phyloP scores from a whole-genome alignment of 495 filamentous ascomycete species.

The Peziza echinospora region DNA sequence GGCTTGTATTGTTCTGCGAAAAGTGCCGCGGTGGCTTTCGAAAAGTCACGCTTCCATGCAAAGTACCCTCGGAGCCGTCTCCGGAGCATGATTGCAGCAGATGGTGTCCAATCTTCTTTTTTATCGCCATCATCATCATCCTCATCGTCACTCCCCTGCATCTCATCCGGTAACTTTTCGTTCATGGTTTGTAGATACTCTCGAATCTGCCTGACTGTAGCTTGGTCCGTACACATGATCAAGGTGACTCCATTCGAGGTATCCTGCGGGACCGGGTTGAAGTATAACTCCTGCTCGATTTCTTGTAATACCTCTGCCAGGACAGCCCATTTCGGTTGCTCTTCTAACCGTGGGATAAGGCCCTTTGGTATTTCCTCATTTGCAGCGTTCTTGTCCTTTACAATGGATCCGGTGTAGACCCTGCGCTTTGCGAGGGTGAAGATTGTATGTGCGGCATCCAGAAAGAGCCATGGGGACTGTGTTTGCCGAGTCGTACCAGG shows the following conservation, averaged over 20 bases:
- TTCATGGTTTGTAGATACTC: constrained; percentile 87
- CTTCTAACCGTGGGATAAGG: constrained; percentile 76
- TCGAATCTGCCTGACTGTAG: constrained; percentile 69
- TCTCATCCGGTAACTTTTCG: constrained; percentile 32
- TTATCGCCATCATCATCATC: constrained; percentile 24
- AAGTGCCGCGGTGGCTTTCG: constrained; percentile 53
- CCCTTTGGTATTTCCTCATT: constrained; percentile 35
- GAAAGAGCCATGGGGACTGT: constrained; percentile 88
- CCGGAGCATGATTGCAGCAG: constrained; percentile 73
- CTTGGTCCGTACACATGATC: constrained; percentile 84
- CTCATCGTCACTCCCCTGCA: not conserved
- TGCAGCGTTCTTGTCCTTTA: constrained; percentile 22
- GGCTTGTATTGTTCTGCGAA: constrained; percentile 64
- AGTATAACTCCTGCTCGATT: constrained; percentile 77
- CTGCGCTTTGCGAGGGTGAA: constrained; percentile 77
- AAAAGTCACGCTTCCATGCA: constrained; percentile 76
- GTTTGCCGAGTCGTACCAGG: constrained; percentile 71
- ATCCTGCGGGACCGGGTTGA: constrained; percentile 51
- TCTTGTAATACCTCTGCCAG: constrained; percentile 75
- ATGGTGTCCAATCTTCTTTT: constrained; percentile 33
- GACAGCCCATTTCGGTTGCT: constrained; percentile 80
- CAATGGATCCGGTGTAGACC: constrained; percentile 58
- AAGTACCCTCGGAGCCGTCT: constrained; percentile 71
- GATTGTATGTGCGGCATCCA: constrained; percentile 84
- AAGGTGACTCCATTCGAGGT: constrained; percentile 78